A percentile compares a stretch with the other conserved stretches of the same genome.
These are phyloP conservation scores for Plasmodium yoelii DNA, from an alignment of 169 alveolate genomes.

Conservation along the genomic window DNA sequence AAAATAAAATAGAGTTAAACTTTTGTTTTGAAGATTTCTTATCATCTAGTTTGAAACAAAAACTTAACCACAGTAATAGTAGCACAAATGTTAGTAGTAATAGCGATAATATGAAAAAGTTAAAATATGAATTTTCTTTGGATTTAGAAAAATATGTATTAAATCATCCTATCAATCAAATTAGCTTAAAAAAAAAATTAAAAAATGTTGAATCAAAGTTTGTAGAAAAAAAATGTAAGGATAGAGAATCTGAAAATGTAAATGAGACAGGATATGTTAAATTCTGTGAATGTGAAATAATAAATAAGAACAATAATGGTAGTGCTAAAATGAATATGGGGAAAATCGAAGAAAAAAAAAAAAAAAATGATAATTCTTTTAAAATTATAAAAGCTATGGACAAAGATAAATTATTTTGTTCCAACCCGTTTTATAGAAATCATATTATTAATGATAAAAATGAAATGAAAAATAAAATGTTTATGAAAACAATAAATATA, in stretches of 20 bases:
- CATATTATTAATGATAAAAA: background rate
- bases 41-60: no score
- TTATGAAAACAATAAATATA: background rate
- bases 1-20: no score
- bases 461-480: background rate
- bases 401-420: conserved; percentile 7
- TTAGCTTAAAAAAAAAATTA: conserved; percentile 11
- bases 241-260: background rate
- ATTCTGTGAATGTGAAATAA: background rate
- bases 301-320: background rate
- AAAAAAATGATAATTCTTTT: background rate
- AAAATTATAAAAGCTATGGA: background rate
- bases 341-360: background rate
- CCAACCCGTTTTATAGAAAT: background rate
- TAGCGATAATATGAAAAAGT: background rate
- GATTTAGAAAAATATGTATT: conserved; percentile 25
- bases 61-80: background rate
- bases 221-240: background rate
- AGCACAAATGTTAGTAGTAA: background rate
- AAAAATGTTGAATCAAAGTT: background rate
- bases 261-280: background rate
- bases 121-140: background rate
- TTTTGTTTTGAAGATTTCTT: no score
- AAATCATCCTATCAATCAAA: conserved; percentile 34
- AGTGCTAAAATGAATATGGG: background rate